Base-by-base conservation (phyloP, 2,329 filamentous ascomycete genomes). In the Fusarium sp. region DNA sequence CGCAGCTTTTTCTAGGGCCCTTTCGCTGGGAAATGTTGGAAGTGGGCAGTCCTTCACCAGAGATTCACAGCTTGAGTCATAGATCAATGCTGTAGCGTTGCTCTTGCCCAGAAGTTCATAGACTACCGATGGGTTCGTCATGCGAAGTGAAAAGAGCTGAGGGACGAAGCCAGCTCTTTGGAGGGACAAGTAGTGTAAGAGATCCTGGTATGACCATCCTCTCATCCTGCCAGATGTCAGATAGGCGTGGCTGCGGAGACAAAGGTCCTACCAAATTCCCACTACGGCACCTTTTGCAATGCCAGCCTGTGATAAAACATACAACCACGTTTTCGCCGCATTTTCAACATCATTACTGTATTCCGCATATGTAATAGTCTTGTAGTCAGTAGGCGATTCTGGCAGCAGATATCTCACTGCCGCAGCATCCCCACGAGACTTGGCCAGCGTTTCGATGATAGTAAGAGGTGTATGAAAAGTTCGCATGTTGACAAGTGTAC, bases 161-260 rank as follows among this genome's bases (percentile, higher is more conserved):
- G 66, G 66, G 0, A 69, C 17, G 3, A 44, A 69, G 0, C 66
- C 66, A 3, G 66, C 64, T 24, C 66, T 32, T 5, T 69, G 55
- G 0, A 69, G 26, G 0, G 55, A 62, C 6, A 68, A 3, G 2
- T 54, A 68, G 14, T 69, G 55, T 18, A 69, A 6, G 1, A 69
- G 58, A 14, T 69, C 66, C 4, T 44, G n/a, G 10, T 69, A 69
- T 6, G 55, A 63, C 55, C 36, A 54, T 2, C 66, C 66, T 14
- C n/a, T 62, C 7, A 69, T 54, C 64, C 66, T 69, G 2, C 2
- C 2, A 8, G 0, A 1, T 12, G 12, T 69, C 5, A 69, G 55
- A n/a, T 7, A 17, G 1, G 8, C 3, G 6, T 18, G 4, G 3
- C 6, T 14, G 8, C 3, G 22, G 5, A 14, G 6, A 24, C 6